These are phyloP conservation scores for Cryptococcus jaspeensis DNA, from an alignment of 1,284 basidiomycete genomes.

Conservation along the genomic window DNA sequence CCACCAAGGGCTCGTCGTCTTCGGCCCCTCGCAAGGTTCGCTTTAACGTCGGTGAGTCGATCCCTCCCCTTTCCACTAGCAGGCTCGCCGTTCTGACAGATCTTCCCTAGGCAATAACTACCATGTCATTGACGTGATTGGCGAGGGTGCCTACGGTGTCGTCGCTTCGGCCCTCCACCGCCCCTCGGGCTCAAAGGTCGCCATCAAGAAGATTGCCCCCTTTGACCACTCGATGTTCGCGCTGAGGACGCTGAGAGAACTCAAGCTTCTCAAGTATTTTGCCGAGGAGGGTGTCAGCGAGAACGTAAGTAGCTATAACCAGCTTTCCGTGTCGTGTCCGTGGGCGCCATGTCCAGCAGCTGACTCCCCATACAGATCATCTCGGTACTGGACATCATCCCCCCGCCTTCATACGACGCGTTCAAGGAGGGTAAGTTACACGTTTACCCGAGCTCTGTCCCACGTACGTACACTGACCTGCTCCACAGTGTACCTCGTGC, in stretches of 20 bases:
- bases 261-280: conserved; percentile 87
- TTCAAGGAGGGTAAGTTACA: conserved; percentile 78
- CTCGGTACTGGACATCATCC: conserved; percentile 91
- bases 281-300: conserved; percentile 88
- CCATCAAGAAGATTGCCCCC: conserved; percentile 88
- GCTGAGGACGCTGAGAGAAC: conserved; percentile 76
- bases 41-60: conserved; percentile 80
- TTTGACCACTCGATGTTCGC: conserved; percentile 93
- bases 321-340: neutral
- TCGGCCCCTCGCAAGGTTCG: conserved; percentile 79
- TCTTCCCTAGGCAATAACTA: conserved; percentile 58
- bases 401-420: conserved; percentile 77
- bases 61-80: neutral
- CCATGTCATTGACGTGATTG: conserved; percentile 87
- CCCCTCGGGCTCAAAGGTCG: conserved; percentile 75
- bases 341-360: neutral
- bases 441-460: neutral
- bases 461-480: neutral
- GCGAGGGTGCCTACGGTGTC: conserved; percentile 75
- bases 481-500: conserved; percentile 60
- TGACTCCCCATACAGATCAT: conserved; percentile 69
- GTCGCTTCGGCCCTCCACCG: conserved; percentile 79
- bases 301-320: conserved; percentile 63
- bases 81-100: neutral
- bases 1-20: conserved; percentile 38